Evolutionary conservation across 345 rosid species (phyloP).

Genomic region (Raphanus raphanistrum): DNA sequence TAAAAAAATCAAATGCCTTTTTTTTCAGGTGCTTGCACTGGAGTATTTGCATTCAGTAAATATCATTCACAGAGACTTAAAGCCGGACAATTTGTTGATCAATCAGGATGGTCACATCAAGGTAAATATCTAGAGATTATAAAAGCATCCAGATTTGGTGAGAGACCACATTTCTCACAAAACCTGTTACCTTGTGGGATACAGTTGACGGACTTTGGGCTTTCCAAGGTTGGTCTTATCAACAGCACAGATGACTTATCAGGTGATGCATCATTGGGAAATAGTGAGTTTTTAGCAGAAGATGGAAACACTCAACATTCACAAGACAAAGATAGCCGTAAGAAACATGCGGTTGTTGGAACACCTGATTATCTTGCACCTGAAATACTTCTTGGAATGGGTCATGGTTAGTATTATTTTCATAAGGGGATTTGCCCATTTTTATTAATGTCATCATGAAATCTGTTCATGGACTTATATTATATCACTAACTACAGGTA

Average conservation of each 20-base stretch:
- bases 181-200: slow-evolving; percentile 40
- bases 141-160: slow-evolving; percentile 1
- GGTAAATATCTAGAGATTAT: slow-evolving; percentile 51
- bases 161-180: slow-evolving; percentile 6
- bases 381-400: slow-evolving; percentile 98
- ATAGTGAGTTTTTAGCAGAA: slow-evolving; percentile 53
- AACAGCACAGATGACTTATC: slow-evolving; percentile 95
- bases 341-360: slow-evolving; percentile 78
- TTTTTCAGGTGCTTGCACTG: slow-evolving; percentile 93
- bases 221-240: slow-evolving; percentile 95
- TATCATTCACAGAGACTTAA: slow-evolving; percentile 94
- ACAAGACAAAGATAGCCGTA: slow-evolving; percentile 58
- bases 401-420: slow-evolving; percentile 65
- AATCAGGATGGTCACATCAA: slow-evolving; percentile 98
- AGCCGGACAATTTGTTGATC: slow-evolving; percentile 97
- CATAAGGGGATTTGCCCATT: background rate
- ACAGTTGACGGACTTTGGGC: slow-evolving; percentile 99
- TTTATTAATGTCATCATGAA: background rate
- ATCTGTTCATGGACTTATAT: slow-evolving; percentile 18
- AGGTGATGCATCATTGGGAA: slow-evolving; percentile 58
- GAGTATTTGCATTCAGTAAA: slow-evolving; percentile 93
- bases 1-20: slow-evolving; percentile 17
- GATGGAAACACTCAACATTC: slow-evolving; percentile 51
- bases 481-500: slow-evolving; percentile 49
- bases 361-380: slow-evolving; percentile 99